phyloP scores from a whole-genome alignment of 495 filamentous ascomycete genomes.

The Hyphodiscus hymeniophilus region DNA sequence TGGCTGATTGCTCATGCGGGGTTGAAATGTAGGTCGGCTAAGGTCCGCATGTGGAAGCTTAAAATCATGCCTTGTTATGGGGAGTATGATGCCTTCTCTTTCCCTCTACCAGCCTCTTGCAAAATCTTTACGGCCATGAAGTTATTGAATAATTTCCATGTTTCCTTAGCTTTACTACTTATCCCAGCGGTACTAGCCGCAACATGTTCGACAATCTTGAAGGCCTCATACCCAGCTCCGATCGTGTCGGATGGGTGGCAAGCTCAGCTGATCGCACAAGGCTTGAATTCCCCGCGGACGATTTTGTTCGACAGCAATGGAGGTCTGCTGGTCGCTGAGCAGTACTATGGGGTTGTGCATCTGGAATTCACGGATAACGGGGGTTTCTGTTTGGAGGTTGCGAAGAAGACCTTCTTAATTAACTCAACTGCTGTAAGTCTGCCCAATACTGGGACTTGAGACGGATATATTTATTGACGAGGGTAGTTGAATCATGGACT shows the following conservation, averaged over 20 bases:
- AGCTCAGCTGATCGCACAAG: constrained; percentile 44
- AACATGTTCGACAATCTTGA: too few relatives aligned
- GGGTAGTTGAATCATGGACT: constrained; percentile 58
- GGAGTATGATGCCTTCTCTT: too few relatives aligned
- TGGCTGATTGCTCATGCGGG: too few relatives aligned
- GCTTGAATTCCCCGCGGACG: constrained; percentile 44
- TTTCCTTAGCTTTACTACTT: too few relatives aligned
- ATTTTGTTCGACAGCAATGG: constrained; percentile 53
- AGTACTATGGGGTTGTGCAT: constrained; percentile 43
- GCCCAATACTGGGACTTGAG: constrained; percentile 6
- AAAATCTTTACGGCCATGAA: too few relatives aligned
- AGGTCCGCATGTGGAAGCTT: too few relatives aligned
- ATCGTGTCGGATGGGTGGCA: constrained; percentile 49
- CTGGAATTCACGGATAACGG: constrained; percentile 42
- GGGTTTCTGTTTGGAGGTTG: constrained; percentile 39
- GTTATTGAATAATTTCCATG: too few relatives aligned
- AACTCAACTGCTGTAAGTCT: constrained; percentile 32
- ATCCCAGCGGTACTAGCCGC: too few relatives aligned
- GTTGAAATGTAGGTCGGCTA: too few relatives aligned
- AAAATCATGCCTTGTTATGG: too few relatives aligned
- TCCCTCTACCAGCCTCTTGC: too few relatives aligned
- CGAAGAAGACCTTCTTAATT: constrained; percentile 30
- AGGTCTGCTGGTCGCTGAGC: constrained; percentile 53
- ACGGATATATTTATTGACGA: not conserved
- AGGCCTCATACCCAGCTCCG: constrained; percentile 22